Percentiles rank a stretch among this genome's conserved stretches.
These are phyloP conservation scores for Mortierella sp. DNA, from an alignment of 371 early-diverging fungal species.

Conservation along the genomic window DNA sequence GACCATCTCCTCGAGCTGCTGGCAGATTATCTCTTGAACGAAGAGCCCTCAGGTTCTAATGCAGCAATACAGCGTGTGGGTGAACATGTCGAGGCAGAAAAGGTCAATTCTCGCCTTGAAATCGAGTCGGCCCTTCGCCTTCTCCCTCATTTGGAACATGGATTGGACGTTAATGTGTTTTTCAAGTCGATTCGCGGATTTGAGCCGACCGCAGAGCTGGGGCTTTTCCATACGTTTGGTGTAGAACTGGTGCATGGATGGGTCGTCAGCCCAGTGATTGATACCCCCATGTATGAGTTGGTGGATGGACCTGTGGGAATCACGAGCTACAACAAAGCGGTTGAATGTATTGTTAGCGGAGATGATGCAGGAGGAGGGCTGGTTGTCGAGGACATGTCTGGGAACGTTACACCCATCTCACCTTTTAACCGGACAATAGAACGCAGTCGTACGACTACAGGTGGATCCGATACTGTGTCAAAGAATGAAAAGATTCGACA, in stretches of 20 bases:
- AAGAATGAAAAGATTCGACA: conserved; percentile 31
- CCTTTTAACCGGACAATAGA: conserved; percentile 1
- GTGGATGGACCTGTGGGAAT: conserved; percentile 64
- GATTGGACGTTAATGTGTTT: conserved; percentile 88
- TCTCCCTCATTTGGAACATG: conserved; percentile 67
- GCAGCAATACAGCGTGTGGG: conserved; percentile 23
- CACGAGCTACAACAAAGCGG: conserved; percentile 82
- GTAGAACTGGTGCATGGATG: conserved; percentile 93
- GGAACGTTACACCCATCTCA: conserved; percentile 22
- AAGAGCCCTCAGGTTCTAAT: conserved; percentile 25
- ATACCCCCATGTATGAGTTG: conserved; percentile 69
- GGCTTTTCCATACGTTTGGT: conserved; percentile 85
- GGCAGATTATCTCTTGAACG: conserved; percentile 77
- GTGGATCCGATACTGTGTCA: conserved; percentile 22
- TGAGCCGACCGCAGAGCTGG: conserved; percentile 79
- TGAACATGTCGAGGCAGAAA: conserved; percentile 32
- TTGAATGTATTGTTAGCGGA: conserved; percentile 82
- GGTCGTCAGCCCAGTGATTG: conserved; percentile 84
- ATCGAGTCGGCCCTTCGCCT: conserved; percentile 62
- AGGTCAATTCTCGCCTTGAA: conserved; percentile 37
- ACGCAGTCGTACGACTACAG: background rate
- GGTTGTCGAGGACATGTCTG: conserved; percentile 51
- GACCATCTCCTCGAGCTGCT: conserved; percentile 81
- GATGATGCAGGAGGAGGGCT: conserved; percentile 67
- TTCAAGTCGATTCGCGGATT: conserved; percentile 86